Evolutionary conservation across 192 early-diverging fungal genomes (phyloP).

Genomic region (Chytriomyces hyalinus): DNA sequence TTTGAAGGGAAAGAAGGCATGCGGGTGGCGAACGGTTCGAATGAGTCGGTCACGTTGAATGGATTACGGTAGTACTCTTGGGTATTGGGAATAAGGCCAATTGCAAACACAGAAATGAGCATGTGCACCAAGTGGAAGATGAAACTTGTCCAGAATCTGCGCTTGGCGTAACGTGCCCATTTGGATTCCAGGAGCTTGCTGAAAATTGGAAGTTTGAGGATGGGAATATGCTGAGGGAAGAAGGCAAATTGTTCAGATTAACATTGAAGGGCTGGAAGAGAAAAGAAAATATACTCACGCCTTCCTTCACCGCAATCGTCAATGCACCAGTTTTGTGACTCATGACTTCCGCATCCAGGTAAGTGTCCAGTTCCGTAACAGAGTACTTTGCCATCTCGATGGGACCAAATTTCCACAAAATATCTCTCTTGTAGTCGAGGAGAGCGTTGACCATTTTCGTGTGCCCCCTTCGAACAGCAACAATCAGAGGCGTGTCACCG

Average conservation of each 20-base stretch:
- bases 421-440: slow-evolving; percentile 8
- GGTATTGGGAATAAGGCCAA: slow-evolving; percentile 15
- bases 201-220: slow-evolving; percentile 22
- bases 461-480: slow-evolving; percentile 19
- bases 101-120: slow-evolving; percentile 9
- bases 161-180: slow-evolving; percentile 14
- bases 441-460: slow-evolving; percentile 8
- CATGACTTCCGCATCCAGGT: slow-evolving; percentile 12
- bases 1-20: neutral
- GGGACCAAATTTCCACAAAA: slow-evolving; percentile 26
- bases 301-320: slow-evolving; percentile 17
- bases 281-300: slow-evolving; percentile 8
- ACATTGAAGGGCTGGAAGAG: neutral
- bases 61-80: neutral
- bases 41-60: neutral
- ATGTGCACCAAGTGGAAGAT: slow-evolving; percentile 8
- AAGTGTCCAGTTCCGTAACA: slow-evolving; percentile 22
- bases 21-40: neutral
- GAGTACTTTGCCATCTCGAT: slow-evolving; percentile 14
- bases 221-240: slow-evolving; percentile 14
- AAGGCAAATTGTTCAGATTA: neutral
- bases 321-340: slow-evolving; percentile 26
- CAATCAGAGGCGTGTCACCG: slow-evolving; percentile 20
- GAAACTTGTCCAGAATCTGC: slow-evolving; percentile 1
- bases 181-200: slow-evolving; percentile 24